Conservation (phyloP, 2,329 filamentous ascomycete species). For the Blastomyces parvus region DNA sequence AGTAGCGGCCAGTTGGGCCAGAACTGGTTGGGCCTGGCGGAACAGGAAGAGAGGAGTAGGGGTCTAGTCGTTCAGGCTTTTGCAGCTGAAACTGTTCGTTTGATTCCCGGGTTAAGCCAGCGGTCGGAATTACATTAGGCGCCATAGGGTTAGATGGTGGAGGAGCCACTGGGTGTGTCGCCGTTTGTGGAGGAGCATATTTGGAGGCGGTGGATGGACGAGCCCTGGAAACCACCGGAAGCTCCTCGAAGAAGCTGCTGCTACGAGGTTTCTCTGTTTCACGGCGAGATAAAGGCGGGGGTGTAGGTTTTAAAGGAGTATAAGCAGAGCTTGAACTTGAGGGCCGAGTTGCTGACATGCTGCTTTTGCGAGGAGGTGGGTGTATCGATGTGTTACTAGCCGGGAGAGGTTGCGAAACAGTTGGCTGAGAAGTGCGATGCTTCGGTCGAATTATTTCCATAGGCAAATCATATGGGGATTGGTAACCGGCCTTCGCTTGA, state of each 20-base stretch:
- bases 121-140: constrained; percentile 14
- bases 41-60: constrained; percentile 23
- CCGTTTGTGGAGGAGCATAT: constrained; percentile 29
- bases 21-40: constrained; percentile 9
- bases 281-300: constrained; percentile 15
- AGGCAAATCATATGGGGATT: constrained; percentile 89
- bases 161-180: constrained; percentile 18
- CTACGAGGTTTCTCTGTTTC: constrained; percentile 15
- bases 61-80: constrained; percentile 25
- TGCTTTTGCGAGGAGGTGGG: constrained; percentile 54
- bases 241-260: constrained; percentile 65
- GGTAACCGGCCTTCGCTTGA: constrained; percentile 83
- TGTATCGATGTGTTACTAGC: constrained; percentile 40
- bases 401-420: constrained; percentile 27
- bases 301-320: constrained; percentile 1
- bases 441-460: constrained; percentile 63
- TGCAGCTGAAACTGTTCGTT: constrained; percentile 24
- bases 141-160: constrained; percentile 23
- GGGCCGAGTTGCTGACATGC: constrained; percentile 40
- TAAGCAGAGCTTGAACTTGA: constrained; percentile 11
- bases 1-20: constrained; percentile 31
- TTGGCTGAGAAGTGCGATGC: constrained; percentile 30
- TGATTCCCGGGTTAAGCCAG: constrained; percentile 19
- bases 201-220: constrained; percentile 44
- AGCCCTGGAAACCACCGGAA: constrained; percentile 55